phyloP scores from a whole-genome alignment of 1,284 basidiomycete genomes.

The Thecaphora frezii region DNA sequence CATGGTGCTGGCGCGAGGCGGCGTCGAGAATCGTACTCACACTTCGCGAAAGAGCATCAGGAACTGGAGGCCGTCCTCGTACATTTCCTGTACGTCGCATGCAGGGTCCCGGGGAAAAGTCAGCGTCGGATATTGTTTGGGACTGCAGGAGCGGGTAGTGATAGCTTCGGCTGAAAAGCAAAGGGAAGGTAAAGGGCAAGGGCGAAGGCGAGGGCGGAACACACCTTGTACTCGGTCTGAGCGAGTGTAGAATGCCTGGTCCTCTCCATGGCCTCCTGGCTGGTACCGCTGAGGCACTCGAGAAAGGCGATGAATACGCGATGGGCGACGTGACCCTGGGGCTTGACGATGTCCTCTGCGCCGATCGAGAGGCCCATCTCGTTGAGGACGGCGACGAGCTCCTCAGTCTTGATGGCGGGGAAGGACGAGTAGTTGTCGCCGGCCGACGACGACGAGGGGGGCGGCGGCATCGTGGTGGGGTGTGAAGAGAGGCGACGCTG shows the following conservation, averaged over 20 bases:
- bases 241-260: constrained; percentile 29
- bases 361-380: constrained; percentile 45
- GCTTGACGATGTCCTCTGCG: constrained; percentile 46
- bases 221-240: constrained; percentile 35
- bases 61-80: constrained; percentile 46
- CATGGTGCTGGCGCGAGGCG: too few species aligned
- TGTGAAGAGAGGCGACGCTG: too few species aligned
- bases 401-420: constrained; percentile 45
- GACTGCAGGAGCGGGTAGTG: too few species aligned
- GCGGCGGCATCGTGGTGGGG: too few species aligned
- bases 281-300: constrained; percentile 43
- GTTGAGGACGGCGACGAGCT: constrained; percentile 43
- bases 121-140: too few species aligned
- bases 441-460: too few species aligned
- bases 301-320: constrained; percentile 49
- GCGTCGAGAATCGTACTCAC: constrained; percentile 10
- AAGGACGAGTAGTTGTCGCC: constrained; percentile 53
- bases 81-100: constrained; percentile 18
- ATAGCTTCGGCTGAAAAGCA: too few species aligned
- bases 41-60: constrained; percentile 52
- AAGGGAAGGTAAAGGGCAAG: too few species aligned
- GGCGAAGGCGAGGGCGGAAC: not conserved
- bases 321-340: constrained; percentile 39
- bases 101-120: not conserved
- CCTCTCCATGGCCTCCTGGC: constrained; percentile 46